phyloP scores from a whole-genome alignment of 768 basidiomycete species.

The Phylloporus rhodoxanthus region DNA sequence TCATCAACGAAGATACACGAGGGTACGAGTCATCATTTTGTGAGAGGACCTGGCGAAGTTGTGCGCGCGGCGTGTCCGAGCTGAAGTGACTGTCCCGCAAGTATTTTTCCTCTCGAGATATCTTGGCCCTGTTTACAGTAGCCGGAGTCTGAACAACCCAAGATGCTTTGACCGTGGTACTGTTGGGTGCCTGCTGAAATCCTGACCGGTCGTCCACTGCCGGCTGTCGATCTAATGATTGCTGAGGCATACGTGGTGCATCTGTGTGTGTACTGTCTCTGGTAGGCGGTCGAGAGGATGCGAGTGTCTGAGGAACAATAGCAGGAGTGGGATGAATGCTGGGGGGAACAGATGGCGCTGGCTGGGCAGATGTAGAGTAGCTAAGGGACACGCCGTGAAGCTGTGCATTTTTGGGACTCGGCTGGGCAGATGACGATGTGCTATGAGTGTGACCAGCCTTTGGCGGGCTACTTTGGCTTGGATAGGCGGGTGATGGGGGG shows the following conservation, averaged over 20 bases:
- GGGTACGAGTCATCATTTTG: slow-evolving; percentile 23
- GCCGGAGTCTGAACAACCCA: slow-evolving; percentile 31
- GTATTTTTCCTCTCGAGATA: slow-evolving; percentile 29
- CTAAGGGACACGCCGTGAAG: slow-evolving; percentile 10
- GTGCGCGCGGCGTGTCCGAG: slow-evolving; percentile 21
- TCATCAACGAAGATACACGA: slow-evolving; percentile 23
- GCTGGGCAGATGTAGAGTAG: slow-evolving; percentile 12
- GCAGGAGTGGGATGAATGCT: slow-evolving; percentile 21
- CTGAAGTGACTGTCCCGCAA: slow-evolving; percentile 14
- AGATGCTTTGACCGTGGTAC: slow-evolving; percentile 24
- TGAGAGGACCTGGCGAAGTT: slow-evolving; percentile 31
- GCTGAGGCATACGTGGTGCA: slow-evolving; percentile 3
- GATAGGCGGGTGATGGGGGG: slow-evolving; percentile 18
- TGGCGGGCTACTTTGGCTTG: slow-evolving; percentile 10
- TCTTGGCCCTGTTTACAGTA: slow-evolving; percentile 14
- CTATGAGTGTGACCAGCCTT: slow-evolving; percentile 11
- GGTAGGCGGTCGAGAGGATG: slow-evolving; percentile 26
- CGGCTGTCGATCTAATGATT: slow-evolving; percentile 11
- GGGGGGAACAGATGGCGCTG: slow-evolving; percentile 13
- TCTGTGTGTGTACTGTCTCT: slow-evolving; percentile 18
- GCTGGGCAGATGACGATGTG: slow-evolving; percentile 15
- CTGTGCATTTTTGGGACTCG: slow-evolving; percentile 22
- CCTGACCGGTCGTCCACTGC: slow-evolving; percentile 8
- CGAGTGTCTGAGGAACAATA: slow-evolving; percentile 13
- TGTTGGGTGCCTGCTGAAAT: slow-evolving; percentile 12